Evolutionary conservation across 805 yeast species (phyloP), one percentile per base, ranked within the genome.

Genomic region (Metschnikowia chrysomelidarum): DNA sequence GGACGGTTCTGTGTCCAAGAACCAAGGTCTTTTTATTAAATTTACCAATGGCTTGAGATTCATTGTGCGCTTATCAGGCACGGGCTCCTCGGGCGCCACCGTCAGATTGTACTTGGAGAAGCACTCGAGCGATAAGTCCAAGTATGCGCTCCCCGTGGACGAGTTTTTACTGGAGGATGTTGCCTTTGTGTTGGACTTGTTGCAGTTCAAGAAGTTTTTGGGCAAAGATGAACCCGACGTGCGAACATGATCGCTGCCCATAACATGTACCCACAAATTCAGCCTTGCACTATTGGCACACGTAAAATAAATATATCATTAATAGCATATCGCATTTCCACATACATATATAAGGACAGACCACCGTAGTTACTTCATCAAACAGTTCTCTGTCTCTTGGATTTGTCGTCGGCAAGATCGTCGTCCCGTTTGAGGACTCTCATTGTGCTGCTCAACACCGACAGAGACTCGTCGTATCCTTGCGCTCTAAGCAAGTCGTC

Each of bases 11-110:
- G 88, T 91, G 5, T 85, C 96, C 3, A 55, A 61, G 4, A 78
- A 88, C 55, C 98, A 91, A 69, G 98, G 98, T 23, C 73, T 93
- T 34, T 89, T 70, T 53, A 82, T 88, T 46, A 88, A 83, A 62
- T 75, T 88, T 44, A 76, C 75, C 32, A 80, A 80, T 51, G 96
- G 97, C 5, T 73, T 85, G 41, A 78, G 97, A 59, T 78, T 89
- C 34, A 85, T 93, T 23, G 84, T 87, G 35, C 82, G 98, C 62
- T 72, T 93, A 46, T 87, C 96, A 0, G 98, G 98, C 38, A 91
- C 98, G 2, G 98, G 98, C 11, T 88, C 97, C 2, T 82, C 95
- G 2, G 98, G 98, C 31, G 98, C 98, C 14, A 91, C 98, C 5
- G 88, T 93, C 41, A 78, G 98, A 62, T 71, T 91, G 49, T 91